Evolutionary conservation across 495 filamentous ascomycete species (phyloP).

Genomic region (Penicillium alfredii): DNA sequence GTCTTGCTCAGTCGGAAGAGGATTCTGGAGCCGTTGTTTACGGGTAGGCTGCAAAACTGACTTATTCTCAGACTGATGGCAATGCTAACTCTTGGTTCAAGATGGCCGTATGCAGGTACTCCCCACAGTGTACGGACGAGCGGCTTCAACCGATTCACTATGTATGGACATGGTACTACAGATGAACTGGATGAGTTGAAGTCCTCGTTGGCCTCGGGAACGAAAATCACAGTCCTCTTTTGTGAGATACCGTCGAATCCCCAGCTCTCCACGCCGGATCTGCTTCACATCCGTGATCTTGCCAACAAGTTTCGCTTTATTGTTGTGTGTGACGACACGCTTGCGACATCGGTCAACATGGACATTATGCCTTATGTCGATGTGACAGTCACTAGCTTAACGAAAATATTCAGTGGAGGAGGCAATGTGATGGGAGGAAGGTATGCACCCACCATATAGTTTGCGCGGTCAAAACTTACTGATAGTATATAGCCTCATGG

Average conservation of each 20-base stretch:
- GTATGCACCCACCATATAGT: too few species aligned
- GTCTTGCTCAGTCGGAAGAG: too few species aligned
- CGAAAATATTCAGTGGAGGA: too few species aligned
- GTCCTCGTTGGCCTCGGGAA: conserved; percentile 11
- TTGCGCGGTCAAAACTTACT: too few species aligned
- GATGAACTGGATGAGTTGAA: conserved; percentile 33
- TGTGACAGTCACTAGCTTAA: too few species aligned
- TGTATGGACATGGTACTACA: conserved; percentile 18
- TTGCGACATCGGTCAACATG: conserved; percentile 41
- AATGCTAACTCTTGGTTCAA: neutral
- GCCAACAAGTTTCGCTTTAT: conserved; percentile 38
- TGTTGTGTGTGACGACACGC: conserved; percentile 43
- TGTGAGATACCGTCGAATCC: conserved; percentile 44
- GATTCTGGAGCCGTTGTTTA: too few species aligned
- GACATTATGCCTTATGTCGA: conserved; percentile 28
- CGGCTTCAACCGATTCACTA: conserved; percentile 32
- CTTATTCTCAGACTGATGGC: too few species aligned
- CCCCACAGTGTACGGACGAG: conserved; percentile 23
- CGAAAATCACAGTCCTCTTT: conserved; percentile 25
- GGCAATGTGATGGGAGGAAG: too few species aligned
- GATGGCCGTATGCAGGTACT: conserved; percentile 17
- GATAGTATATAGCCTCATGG: too few species aligned
- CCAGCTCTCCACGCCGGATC: conserved; percentile 34
- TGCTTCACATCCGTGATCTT: conserved; percentile 29
- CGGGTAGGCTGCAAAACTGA: too few species aligned